Conservation (phyloP, 177 flowering plant genomes). For the Tripterygium wilfordii region DNA sequence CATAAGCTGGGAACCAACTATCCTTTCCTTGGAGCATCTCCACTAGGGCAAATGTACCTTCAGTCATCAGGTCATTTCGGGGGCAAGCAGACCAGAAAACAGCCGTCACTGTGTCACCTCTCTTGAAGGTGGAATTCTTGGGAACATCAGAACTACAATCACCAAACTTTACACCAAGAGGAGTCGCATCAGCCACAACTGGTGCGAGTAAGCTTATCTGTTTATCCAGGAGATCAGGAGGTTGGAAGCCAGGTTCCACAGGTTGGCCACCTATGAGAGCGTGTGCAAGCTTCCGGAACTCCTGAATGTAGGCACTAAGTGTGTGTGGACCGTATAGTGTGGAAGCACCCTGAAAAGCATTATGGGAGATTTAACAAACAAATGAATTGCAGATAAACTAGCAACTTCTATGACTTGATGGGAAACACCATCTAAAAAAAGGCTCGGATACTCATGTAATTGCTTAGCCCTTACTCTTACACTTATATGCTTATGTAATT, state of each 20-base stretch:
- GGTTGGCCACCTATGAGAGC: slow-evolving; percentile 49
- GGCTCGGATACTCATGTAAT: no score
- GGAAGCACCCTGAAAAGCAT: slow-evolving; percentile 77
- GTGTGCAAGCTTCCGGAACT: slow-evolving; percentile 80
- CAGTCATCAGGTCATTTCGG: slow-evolving; percentile 92
- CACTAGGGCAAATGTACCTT: slow-evolving; percentile 88
- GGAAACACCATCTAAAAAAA: no score
- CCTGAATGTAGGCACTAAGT: slow-evolving; percentile 86
- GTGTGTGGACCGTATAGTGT: slow-evolving; percentile 94
- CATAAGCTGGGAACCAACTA: slow-evolving; percentile 77
- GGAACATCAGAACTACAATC: slow-evolving; percentile 68
- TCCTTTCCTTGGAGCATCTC: slow-evolving; percentile 60
- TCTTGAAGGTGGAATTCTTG: slow-evolving; percentile 62
- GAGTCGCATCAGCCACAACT: slow-evolving; percentile 74
- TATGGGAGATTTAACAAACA: no score
- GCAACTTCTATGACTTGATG: no score
- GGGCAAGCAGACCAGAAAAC: slow-evolving; percentile 94
- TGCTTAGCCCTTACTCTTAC: no score
- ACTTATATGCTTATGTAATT: no score
- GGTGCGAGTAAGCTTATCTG: slow-evolving; percentile 84
- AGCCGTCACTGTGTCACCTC: slow-evolving; percentile 59
- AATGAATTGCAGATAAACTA: no score
- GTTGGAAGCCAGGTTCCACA: slow-evolving; percentile 58
- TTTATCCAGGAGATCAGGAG: slow-evolving; percentile 81
- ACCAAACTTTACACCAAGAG: slow-evolving; percentile 73